Base-by-base conservation (phyloP, 164 flowering plant species). In the Buxus sempervirens region DNA sequence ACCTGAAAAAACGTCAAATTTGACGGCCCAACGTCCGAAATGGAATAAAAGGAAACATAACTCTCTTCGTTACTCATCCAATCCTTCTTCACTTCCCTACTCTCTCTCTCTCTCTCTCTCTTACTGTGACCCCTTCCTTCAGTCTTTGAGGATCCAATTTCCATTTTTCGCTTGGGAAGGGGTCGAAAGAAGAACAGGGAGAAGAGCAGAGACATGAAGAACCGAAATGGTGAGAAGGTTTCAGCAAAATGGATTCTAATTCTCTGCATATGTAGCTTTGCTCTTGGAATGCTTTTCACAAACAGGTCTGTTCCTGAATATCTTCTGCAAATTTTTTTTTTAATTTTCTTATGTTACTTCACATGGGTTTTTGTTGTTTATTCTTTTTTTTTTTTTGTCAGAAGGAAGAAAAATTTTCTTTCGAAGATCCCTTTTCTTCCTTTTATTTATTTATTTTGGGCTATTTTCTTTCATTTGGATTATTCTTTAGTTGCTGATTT, bases 271-370 rank as follows among this genome's bases (percentile, higher is more conserved):
- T 70, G 64, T 53, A 87, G 79, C 77, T 93, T 93, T 79, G 66
- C 83, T 64, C 62, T 86, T 54, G 96, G 98, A 42, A 73, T 88
- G 74, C 77, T 89, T 72, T 78, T 88, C 79, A 80, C 91, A 14
- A 80, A 75, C 84, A 82, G 89, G 98, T 89, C 26, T 20, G 21
- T 67, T 61, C 59, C 21, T 58, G 27, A 15, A 23, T 22, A 24
- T 20, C 27, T 55, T 13, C 41, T 65, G 16, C n/a, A n/a, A n/a
- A 10, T 25, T 32, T 21, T 24, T 21, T 42, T 18, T 63, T 22
- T 18, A 58, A 23, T 48, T 16, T 57, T 60, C 64, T 42, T 3
- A 32, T 23, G 58, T 48, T 56, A 32, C 53, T 38, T 60, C 16
- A n/a, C 59, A 65, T 19, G 59, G 27, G 26, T 67, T 58, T 58